Base-by-base conservation (phyloP, 2,329 filamentous ascomycete species). In the Neurospora sp. region DNA sequence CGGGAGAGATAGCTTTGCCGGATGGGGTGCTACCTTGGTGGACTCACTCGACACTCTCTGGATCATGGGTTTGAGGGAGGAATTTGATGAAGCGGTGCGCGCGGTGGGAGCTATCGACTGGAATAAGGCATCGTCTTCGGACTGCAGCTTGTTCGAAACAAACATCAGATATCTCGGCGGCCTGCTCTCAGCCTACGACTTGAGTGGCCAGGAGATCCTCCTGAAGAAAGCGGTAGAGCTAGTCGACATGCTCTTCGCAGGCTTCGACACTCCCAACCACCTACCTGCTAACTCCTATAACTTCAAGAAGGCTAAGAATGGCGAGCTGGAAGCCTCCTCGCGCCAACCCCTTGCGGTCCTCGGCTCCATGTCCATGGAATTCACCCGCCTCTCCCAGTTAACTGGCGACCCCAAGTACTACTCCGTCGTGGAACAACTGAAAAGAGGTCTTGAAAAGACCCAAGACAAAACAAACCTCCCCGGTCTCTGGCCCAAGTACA, bases 361-460 rank as follows among this genome's bases (percentile, higher is more conserved):
- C 17, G 91, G 91, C 39, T 91, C 90, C 10, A 82, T 94, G 69
- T 88, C 87, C 8, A 79, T 95, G 70, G 91, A 94, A 76, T 92
- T 94, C 76, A 92, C 90, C 2, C 83, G 91, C 6, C 82, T 95
- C 66, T 88, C 89, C 23, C 91, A 94, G 79, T 81, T 94, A 70
- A 92, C 91, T 0, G 87, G 87, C 67, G 84, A 93, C 71, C 80
- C 86, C 69, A 92, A 90, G 77, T 94, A 91, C 80, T 93, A 91
- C 78, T 68, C 68, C 79, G 91, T 90, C 5, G 86, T 92, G 68
- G 89, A 91, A 72, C 85, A 89, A n/a, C 86, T 95, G 71, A 93
- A 91, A 73, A 83, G 89, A 74, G 86, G 88, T 71, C 85, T 94
- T 67, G 84, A 88, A 72, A 81, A 83, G 46, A 85, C 86, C 73